Conservation (phyloP, 2,329 filamentous ascomycete species). For the Alternaria viburni region DNA sequence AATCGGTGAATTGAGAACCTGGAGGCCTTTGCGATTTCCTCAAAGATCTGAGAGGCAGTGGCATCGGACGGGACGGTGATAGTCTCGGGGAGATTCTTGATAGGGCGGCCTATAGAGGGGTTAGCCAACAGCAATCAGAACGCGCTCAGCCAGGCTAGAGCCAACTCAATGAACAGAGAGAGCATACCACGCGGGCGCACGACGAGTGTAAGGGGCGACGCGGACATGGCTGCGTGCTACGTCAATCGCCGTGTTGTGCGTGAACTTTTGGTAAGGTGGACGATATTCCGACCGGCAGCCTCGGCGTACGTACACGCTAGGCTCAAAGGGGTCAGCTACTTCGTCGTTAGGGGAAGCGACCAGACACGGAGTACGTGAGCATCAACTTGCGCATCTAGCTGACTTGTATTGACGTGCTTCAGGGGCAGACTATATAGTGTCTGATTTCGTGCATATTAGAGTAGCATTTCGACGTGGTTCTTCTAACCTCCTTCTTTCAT, state of each 20-base stretch:
- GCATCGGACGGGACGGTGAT: slow-evolving; percentile 60
- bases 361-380: not conserved
- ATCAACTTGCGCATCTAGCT: not conserved
- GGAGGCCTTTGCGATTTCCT: slow-evolving; percentile 60
- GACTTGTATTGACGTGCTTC: not conserved
- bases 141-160: not conserved
- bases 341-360: not conserved
- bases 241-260: slow-evolving; percentile 10
- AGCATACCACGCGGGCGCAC: slow-evolving; percentile 55
- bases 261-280: slow-evolving; percentile 14
- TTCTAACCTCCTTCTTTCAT: not conserved
- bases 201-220: slow-evolving; percentile 51
- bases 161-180: not conserved
- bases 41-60: slow-evolving; percentile 63
- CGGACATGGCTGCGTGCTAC: slow-evolving; percentile 46
- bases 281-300: slow-evolving; percentile 13
- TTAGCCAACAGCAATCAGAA: slow-evolving; percentile 4
- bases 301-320: slow-evolving; percentile 14
- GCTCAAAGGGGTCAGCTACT: not conserved
- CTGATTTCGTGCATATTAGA: not conserved
- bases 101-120: slow-evolving; percentile 62
- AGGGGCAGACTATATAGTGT: not conserved
- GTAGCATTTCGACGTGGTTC: not conserved
- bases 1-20: slow-evolving; percentile 65
- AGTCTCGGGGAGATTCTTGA: slow-evolving; percentile 65